These are phyloP conservation scores for Ascosphaera acerosa DNA, from an alignment of 2,329 filamentous ascomycete species.

Conservation along the genomic window DNA sequence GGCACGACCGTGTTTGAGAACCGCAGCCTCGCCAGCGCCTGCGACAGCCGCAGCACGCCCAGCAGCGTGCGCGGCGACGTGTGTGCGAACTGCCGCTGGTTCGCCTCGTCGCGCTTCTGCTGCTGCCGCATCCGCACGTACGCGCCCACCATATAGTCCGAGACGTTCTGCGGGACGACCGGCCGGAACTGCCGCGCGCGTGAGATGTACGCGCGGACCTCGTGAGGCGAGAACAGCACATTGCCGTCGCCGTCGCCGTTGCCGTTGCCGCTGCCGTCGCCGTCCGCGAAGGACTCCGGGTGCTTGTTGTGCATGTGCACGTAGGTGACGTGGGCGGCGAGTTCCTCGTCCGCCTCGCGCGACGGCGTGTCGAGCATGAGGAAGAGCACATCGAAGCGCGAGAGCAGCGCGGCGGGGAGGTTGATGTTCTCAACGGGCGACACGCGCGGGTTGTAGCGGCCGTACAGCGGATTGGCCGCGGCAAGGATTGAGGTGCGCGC, in stretches of 20 bases:
- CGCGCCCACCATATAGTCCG: constrained; percentile 90
- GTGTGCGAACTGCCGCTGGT: constrained; percentile 79
- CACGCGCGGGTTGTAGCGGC: constrained; percentile 90
- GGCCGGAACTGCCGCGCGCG: constrained; percentile 77
- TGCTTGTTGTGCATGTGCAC: constrained; percentile 95
- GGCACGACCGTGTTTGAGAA: constrained; percentile 67
- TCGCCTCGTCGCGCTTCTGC: constrained; percentile 73
- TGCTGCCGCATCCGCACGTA: constrained; percentile 87
- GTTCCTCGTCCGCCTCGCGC: constrained; percentile 70
- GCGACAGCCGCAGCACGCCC: constrained; percentile 74
- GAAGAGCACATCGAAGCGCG: constrained; percentile 93
- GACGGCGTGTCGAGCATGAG: constrained; percentile 84
- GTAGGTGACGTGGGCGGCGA: constrained; percentile 83
- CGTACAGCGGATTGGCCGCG: constrained; percentile 89
- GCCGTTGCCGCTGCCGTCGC: no score
- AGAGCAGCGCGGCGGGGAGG: constrained; percentile 83
- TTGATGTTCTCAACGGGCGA: constrained; percentile 99
- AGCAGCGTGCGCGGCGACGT: constrained; percentile 84
- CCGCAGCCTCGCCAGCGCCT: constrained; percentile 74
- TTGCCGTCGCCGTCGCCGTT: neutral
- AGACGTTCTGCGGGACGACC: constrained; percentile 57
- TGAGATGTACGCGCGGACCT: constrained; percentile 89
- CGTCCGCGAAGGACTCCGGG: constrained; percentile 42
- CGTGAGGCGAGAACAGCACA: constrained; percentile 71
- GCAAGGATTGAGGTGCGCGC: constrained; percentile 88